Conservation (phyloP, 495 filamentous ascomycete genomes). For the Hyaloscypha hepaticicola region DNA sequence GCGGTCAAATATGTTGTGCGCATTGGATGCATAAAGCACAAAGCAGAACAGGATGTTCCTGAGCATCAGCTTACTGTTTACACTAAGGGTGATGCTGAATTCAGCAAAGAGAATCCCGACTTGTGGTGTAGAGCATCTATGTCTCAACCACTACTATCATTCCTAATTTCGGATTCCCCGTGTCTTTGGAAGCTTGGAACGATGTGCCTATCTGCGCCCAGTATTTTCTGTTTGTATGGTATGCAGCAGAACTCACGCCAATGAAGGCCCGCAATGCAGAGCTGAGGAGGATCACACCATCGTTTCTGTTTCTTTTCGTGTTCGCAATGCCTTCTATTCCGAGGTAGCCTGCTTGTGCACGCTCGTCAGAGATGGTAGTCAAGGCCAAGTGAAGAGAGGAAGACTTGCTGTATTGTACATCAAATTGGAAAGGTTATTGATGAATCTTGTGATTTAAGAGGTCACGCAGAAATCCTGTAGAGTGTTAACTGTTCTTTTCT, state of each 20-base stretch:
- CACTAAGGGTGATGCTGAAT: neutral
- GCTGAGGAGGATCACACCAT: neutral
- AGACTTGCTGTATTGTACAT: slow-evolving; percentile 42
- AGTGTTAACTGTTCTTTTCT: neutral
- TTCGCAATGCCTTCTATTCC: neutral
- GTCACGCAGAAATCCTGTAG: slow-evolving; percentile 48
- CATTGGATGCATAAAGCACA: neutral
- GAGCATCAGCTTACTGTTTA: neutral
- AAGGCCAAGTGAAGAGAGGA: neutral
- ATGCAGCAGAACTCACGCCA: neutral
- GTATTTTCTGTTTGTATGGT: slow-evolving; percentile 7
- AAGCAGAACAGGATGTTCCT: neutral
- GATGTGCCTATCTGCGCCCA: neutral
- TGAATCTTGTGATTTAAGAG: slow-evolving; percentile 50
- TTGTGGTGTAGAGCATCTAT: slow-evolving; percentile 34
- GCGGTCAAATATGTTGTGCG: neutral
- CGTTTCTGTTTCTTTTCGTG: neutral
- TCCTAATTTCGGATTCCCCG: neutral
- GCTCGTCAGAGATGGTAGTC: neutral
- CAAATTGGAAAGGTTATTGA: slow-evolving; percentile 51
- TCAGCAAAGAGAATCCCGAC: slow-evolving; percentile 32
- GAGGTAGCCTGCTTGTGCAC: neutral
- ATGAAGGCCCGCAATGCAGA: neutral
- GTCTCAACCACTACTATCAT: neutral
- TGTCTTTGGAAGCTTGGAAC: neutral